A percentile compares a stretch with the other conserved stretches of the same genome.
Conservation (phyloP, 139 green algal genomes). For the Coelastrella sp. region DNA sequence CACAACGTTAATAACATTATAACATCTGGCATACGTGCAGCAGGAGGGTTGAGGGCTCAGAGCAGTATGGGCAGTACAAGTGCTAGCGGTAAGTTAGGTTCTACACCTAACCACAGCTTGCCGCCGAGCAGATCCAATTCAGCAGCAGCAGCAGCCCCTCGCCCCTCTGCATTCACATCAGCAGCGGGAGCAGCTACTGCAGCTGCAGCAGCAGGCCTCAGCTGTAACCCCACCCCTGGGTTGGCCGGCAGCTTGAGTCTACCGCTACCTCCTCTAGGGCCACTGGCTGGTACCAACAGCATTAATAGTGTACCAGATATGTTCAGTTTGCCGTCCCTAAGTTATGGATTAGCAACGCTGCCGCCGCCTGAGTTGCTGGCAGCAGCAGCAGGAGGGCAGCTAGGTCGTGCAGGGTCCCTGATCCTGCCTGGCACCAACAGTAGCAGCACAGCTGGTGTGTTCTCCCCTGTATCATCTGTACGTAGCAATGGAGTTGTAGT, state of each 20-base stretch:
- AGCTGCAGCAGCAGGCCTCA: background rate
- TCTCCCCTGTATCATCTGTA: background rate
- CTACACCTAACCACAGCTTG: background rate
- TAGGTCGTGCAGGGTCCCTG: background rate
- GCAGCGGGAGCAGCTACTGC: background rate
- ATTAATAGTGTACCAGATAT: conserved; percentile 12
- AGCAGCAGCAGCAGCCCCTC: background rate
- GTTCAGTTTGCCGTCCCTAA: conserved; percentile 22
- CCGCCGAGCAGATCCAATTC: background rate
- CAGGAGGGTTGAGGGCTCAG: too few species aligned
- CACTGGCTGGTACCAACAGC: background rate
- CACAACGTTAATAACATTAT: too few species aligned
- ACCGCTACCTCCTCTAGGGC: background rate
- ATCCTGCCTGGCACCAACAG: background rate
- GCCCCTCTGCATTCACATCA: background rate
- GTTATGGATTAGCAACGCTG: conserved; percentile 33
- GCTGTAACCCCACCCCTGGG: background rate
- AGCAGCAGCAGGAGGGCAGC: conserved; percentile 2
- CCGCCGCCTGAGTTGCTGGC: conserved; percentile 14
- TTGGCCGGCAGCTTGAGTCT: background rate
- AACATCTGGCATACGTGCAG: too few species aligned
- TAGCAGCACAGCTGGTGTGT: background rate
- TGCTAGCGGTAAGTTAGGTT: too few species aligned
- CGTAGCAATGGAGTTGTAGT: conserved; percentile 1
- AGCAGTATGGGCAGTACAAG: too few species aligned